phyloP scores from a whole-genome alignment of 805 yeast genomes.

The Jamesozyma rosinii region DNA sequence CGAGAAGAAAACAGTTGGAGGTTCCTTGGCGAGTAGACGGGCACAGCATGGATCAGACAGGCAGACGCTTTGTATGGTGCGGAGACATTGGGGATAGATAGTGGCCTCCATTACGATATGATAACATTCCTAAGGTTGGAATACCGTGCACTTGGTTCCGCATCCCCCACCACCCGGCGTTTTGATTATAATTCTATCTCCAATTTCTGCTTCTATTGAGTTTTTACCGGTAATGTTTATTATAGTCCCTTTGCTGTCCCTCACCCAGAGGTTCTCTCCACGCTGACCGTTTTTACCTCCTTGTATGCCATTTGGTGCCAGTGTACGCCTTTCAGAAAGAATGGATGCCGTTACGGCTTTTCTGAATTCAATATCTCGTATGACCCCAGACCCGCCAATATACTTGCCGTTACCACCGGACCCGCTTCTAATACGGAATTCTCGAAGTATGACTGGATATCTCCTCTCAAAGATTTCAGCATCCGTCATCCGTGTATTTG shows the following conservation, averaged over 20 bases:
- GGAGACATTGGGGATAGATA: too few species aligned
- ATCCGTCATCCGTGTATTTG: constrained; percentile 88
- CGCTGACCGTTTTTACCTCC: constrained; percentile 74
- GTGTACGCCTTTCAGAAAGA: constrained; percentile 73
- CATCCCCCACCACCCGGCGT: constrained; percentile 88
- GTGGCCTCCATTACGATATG: too few species aligned
- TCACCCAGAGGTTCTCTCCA: constrained; percentile 57
- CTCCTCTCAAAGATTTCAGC: constrained; percentile 82
- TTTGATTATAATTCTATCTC: constrained; percentile 56
- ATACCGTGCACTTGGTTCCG: too few species aligned
- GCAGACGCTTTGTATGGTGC: too few species aligned
- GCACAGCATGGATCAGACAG: too few species aligned
- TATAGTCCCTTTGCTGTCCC: constrained; percentile 25
- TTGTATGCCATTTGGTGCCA: constrained; percentile 75
- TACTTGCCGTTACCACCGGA: constrained; percentile 76
- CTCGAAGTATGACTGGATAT: constrained; percentile 70
- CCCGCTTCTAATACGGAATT: constrained; percentile 56
- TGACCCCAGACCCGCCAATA: constrained; percentile 78
- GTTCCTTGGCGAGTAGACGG: too few species aligned
- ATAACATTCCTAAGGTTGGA: too few species aligned
- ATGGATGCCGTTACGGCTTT: constrained; percentile 67
- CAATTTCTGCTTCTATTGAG: constrained; percentile 45
- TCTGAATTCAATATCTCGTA: constrained; percentile 76
- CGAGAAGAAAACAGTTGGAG: too few species aligned
- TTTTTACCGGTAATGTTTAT: constrained; percentile 65